phyloP scores from a whole-genome alignment of 768 basidiomycete genomes.

The Leccinum olivaceopallidum region DNA sequence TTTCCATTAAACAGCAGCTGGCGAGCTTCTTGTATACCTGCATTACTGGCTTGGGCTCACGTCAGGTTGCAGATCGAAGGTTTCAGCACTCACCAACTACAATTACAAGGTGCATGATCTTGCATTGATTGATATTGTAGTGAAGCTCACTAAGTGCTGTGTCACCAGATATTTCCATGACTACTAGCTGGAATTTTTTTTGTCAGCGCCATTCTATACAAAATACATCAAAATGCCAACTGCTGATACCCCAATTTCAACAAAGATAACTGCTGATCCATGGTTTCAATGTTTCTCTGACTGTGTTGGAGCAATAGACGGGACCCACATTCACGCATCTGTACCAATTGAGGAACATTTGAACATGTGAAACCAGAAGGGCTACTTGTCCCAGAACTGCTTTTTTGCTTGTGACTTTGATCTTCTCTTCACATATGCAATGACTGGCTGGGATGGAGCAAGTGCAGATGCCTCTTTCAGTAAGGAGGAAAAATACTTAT shows the following conservation, averaged over 20 bases:
- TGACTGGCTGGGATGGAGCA: constrained; percentile 21
- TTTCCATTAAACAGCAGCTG: constrained; percentile 12
- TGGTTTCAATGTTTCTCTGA: constrained; percentile 2
- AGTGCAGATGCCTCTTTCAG: constrained; percentile 4
- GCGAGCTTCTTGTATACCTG: constrained; percentile 15
- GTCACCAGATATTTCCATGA: constrained; percentile 14
- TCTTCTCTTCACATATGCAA: constrained; percentile 10
- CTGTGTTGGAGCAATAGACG: constrained; percentile 8
- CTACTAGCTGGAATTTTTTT: constrained; percentile 10
- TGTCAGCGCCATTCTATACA: constrained; percentile 1
- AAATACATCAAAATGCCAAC: constrained; percentile 1
- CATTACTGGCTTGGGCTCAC: constrained; percentile 7
- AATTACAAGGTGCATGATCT: background rate
- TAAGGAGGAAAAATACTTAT: background rate
- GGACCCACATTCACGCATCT: background rate
- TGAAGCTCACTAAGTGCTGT: background rate
- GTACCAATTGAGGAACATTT: constrained; percentile 1
- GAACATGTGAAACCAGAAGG: constrained; percentile 15
- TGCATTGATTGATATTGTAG: background rate
- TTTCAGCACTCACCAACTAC: constrained; percentile 2
- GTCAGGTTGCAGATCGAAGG: constrained; percentile 5
- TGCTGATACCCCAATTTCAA: background rate
- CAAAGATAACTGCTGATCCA: background rate
- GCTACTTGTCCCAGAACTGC: constrained; percentile 21
- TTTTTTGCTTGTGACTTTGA: constrained; percentile 21